Conservation (phyloP, 768 basidiomycete species). For the Boletus fagicola region DNA sequence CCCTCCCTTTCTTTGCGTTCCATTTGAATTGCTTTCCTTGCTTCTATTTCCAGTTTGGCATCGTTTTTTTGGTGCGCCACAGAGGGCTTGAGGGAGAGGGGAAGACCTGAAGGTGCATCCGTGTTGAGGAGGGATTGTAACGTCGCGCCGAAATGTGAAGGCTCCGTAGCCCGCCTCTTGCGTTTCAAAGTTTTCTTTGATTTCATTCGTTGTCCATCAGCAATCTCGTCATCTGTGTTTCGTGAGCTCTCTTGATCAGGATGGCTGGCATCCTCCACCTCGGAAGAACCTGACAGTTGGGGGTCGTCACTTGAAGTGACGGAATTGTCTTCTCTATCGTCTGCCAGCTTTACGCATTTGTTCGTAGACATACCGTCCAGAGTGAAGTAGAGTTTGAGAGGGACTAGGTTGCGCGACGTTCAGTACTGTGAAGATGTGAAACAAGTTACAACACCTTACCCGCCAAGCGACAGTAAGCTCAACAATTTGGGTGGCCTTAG, state of each 20-base stretch:
- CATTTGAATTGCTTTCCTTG: conserved; percentile 65
- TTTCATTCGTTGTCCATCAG: conserved; percentile 52
- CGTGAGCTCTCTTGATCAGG: conserved; percentile 29
- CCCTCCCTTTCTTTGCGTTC: conserved; percentile 77
- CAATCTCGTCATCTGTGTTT: conserved; percentile 68
- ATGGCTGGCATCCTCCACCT: conserved; percentile 5
- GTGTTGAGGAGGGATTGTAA: conserved; percentile 72
- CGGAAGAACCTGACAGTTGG: conserved; percentile 13
- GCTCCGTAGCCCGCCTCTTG: conserved; percentile 76
- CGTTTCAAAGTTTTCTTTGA: conserved; percentile 80
- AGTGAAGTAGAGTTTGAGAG: not conserved
- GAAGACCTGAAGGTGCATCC: conserved; percentile 63
- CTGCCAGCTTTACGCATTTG: conserved; percentile 51
- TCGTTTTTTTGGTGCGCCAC: conserved; percentile 66
- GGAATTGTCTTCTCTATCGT: conserved; percentile 16
- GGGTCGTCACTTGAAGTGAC: conserved; percentile 5
- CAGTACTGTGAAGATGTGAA: not conserved
- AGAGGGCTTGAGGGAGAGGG: conserved; percentile 79
- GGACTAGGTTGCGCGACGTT: not conserved
- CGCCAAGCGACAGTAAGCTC: not conserved
- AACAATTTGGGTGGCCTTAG: not conserved
- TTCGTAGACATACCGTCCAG: conserved; percentile 44
- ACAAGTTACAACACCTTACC: not conserved
- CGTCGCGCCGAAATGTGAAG: conserved; percentile 71
- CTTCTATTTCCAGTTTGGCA: conserved; percentile 70